Percentiles rank a stretch among this genome's conserved stretches.
Evolutionary conservation across 2,329 filamentous ascomycete species (phyloP).

Genomic region (Botrytis deweyae): DNA sequence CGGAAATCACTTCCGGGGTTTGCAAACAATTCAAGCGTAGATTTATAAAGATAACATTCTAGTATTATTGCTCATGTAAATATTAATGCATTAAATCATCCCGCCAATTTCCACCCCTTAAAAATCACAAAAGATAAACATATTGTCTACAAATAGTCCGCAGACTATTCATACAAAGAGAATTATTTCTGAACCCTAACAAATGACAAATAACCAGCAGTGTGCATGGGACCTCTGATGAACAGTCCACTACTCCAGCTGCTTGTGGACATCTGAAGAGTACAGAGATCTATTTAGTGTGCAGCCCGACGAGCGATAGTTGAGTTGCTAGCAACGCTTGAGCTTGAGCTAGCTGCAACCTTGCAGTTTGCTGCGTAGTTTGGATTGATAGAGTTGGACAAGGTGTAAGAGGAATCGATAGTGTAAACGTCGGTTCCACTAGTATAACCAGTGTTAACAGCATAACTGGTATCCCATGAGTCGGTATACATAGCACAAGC

Average conservation of each 20-base stretch:
- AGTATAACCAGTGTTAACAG: conserved; percentile 7
- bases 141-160: neutral
- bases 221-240: neutral
- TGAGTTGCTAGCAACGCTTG: neutral
- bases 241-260: neutral
- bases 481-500: conserved; percentile 6
- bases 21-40: neutral
- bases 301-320: neutral
- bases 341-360: no score
- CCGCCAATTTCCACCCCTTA: neutral
- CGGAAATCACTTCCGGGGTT: neutral
- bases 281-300: neutral
- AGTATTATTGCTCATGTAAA: neutral
- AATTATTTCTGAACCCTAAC: neutral
- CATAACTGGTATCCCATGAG: conserved; percentile 8
- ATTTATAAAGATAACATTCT: neutral
- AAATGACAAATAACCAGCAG: neutral
- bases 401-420: conserved; percentile 1
- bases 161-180: neutral
- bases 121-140: neutral
- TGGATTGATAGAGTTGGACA: conserved; percentile 2
- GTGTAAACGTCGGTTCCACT: neutral
- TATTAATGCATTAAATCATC: neutral
- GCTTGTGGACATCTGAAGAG: neutral
- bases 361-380: conserved; percentile 7